Evolutionary conservation across 768 basidiomycete genomes (phyloP).

Genomic region (Leccinellum albellum): DNA sequence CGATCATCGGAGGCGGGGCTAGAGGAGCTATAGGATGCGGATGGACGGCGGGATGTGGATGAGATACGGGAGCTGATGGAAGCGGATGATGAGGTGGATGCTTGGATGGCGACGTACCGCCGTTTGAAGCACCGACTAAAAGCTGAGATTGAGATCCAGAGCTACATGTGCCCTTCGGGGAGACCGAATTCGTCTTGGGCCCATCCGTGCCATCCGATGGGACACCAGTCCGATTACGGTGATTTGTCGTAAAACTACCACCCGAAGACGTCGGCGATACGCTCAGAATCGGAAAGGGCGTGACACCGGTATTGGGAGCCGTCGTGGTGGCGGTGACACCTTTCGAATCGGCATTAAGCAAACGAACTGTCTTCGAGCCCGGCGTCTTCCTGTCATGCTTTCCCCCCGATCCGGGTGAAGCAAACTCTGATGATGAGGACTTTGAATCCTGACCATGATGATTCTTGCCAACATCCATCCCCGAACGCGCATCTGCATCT

Average conservation of each 20-base stretch:
- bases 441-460: not conserved
- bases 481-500: not conserved
- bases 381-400: not conserved
- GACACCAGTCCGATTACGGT: not conserved
- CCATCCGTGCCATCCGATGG: not conserved
- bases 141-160: slow-evolving; percentile 1
- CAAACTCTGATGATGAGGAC: not conserved
- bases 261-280: slow-evolving; percentile 3
- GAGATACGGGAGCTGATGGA: slow-evolving; percentile 7
- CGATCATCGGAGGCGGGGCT: slow-evolving; percentile 11
- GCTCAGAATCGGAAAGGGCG: slow-evolving; percentile 22
- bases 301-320: not conserved
- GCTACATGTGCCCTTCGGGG: slow-evolving; percentile 5
- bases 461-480: slow-evolving; percentile 3
- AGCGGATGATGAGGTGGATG: slow-evolving; percentile 3
- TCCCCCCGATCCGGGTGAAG: not conserved
- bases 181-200: slow-evolving; percentile 7
- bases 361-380: not conserved
- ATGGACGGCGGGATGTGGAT: not conserved
- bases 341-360: not conserved
- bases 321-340: not conserved
- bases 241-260: not conserved
- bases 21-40: slow-evolving; percentile 7
- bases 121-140: not conserved
- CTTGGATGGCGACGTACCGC: slow-evolving; percentile 2